A percentile compares a stretch with the other conserved stretches of the same genome.
These are phyloP conservation scores for Falciphora oryzae DNA, from an alignment of 2,329 filamentous ascomycete species.

Conservation along the genomic window DNA sequence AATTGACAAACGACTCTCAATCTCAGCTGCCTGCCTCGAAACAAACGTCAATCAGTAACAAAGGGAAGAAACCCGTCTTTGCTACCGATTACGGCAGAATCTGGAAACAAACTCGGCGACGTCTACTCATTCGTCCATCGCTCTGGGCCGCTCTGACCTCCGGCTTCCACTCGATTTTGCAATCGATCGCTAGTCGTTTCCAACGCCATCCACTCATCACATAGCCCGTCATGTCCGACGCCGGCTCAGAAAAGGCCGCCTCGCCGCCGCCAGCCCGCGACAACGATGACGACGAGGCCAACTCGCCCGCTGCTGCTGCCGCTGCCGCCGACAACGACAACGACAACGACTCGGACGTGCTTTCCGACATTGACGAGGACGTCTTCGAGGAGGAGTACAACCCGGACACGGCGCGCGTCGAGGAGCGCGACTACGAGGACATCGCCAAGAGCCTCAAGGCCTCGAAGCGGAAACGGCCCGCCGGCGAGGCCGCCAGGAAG, in stretches of 20 bases:
- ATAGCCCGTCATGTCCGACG: conserved; percentile 11
- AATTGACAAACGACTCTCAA: too few relatives aligned
- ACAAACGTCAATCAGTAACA: too few relatives aligned
- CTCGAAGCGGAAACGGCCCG: conserved; percentile 58
- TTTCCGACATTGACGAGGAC: conserved; percentile 65
- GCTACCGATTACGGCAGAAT: too few relatives aligned
- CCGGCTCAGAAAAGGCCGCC: conserved; percentile 6
- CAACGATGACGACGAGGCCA: conserved; percentile 15
- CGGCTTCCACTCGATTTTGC: background rate
- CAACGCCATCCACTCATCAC: background rate
- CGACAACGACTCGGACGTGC: conserved; percentile 47
- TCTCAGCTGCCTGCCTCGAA: too few relatives aligned
- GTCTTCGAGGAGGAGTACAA: conserved; percentile 68
- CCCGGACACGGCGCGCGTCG: conserved; percentile 55
- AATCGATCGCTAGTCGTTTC: background rate
- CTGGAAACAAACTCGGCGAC: too few relatives aligned
- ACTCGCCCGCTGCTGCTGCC: conserved; percentile 11
- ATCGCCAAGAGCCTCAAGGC: conserved; percentile 58
- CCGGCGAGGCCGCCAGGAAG: conserved; percentile 60
- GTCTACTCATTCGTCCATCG: background rate
- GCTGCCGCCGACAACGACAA: conserved; percentile 31
- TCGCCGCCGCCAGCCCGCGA: conserved; percentile 10
- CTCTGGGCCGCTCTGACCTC: background rate
- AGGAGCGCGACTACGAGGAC: conserved; percentile 62
- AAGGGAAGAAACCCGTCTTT: too few relatives aligned